These are phyloP conservation scores for Stylosanthes scabra DNA, from an alignment of 331 rosid genomes.

Conservation along the genomic window DNA sequence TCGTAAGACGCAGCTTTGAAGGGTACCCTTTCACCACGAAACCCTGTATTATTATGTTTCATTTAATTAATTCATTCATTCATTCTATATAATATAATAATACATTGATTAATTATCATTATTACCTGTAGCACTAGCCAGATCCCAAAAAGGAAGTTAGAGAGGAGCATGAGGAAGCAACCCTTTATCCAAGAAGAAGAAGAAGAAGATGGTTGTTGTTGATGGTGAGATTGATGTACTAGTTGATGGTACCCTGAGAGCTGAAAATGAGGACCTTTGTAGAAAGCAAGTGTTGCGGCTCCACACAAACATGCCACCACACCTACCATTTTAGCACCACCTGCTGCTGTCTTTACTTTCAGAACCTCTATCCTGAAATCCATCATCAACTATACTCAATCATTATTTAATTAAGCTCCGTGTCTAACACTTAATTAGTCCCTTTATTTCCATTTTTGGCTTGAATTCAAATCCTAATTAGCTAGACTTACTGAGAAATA, in stretches of 20 bases:
- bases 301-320: constrained; percentile 68
- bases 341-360: constrained; percentile 59
- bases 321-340: constrained; percentile 72
- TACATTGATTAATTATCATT: too few species aligned
- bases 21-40: constrained; percentile 69
- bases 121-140: constrained; percentile 88
- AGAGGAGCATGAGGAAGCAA: constrained; percentile 77
- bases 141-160: constrained; percentile 71
- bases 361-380: constrained; percentile 75
- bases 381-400: too few species aligned
- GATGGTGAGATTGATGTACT: constrained; percentile 27
- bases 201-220: background rate
- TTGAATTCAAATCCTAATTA: background rate
- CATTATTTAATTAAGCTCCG: background rate
- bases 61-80: background rate
- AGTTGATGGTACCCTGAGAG: constrained; percentile 42
- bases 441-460: background rate
- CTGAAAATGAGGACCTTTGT: constrained; percentile 68
- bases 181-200: constrained; percentile 78
- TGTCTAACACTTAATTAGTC: background rate
- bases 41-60: constrained; percentile 41
- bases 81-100: background rate
- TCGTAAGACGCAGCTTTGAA: constrained; percentile 79
- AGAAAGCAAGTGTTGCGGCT: constrained; percentile 67
- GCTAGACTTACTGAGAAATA: background rate